These are phyloP conservation scores for Alternaria arborescens DNA, from an alignment of 2,329 filamentous ascomycete genomes.

Conservation along the genomic window DNA sequence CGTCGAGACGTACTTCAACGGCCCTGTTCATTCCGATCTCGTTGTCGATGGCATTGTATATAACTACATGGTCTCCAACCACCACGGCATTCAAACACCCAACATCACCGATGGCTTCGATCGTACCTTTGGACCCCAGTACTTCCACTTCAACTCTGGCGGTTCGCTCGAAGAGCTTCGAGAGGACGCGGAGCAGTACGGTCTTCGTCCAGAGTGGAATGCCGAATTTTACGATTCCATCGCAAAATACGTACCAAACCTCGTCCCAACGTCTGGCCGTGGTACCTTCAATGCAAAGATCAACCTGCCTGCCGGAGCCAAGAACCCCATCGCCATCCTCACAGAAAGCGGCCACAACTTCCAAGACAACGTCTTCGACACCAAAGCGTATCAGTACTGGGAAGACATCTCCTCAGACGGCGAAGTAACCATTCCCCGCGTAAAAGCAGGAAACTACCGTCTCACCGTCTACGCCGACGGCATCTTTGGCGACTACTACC, in stretches of 20 bases:
- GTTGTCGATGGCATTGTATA: conserved; percentile 72
- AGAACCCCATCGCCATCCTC: conserved; percentile 63
- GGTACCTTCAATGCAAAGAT: conserved; percentile 62
- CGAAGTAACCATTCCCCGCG: conserved; percentile 60
- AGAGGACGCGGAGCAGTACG: conserved; percentile 60
- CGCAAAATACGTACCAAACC: conserved; percentile 66
- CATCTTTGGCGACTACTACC: conserved; percentile 67
- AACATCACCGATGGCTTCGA: conserved; percentile 72
- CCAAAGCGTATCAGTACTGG: conserved; percentile 71
- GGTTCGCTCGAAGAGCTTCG: conserved; percentile 55
- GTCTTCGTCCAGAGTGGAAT: conserved; percentile 63
- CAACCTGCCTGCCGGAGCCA: conserved; percentile 62
- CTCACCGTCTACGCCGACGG: conserved; percentile 70
- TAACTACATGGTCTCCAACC: conserved; percentile 65
- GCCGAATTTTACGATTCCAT: conserved; percentile 70
- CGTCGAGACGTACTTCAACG: conserved; percentile 69
- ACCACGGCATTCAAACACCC: conserved; percentile 69
- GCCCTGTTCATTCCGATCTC: conserved; percentile 69
- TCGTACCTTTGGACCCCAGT: conserved; percentile 70
- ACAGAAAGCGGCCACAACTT: conserved; percentile 62
- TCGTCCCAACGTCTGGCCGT: conserved; percentile 62
- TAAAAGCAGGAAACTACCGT: conserved; percentile 67
- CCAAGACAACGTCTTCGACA: conserved; percentile 66
- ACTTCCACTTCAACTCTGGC: conserved; percentile 70
- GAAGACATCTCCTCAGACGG: conserved; percentile 57